phyloP scores from a whole-genome alignment of 768 basidiomycete genomes.

The Podaxis pistillaris region DNA sequence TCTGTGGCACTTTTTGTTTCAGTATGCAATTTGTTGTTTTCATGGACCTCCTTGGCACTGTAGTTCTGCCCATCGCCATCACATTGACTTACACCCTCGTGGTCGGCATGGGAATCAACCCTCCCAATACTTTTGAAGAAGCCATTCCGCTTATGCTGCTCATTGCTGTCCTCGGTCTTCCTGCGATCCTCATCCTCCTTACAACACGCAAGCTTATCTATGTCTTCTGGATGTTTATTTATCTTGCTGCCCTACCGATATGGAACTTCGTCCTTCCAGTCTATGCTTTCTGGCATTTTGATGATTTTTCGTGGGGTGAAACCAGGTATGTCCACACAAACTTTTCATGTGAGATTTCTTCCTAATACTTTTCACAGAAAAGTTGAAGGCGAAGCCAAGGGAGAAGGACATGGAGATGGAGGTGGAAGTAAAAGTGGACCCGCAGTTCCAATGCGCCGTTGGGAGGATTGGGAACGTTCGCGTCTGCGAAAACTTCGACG shows the following conservation, averaged over 20 bases:
- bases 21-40: conserved; percentile 99
- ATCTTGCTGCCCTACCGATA: conserved; percentile 87
- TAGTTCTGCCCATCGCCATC: conserved; percentile 94
- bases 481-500: conserved; percentile 87
- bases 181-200: conserved; percentile 87
- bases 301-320: conserved; percentile 99
- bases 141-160: conserved; percentile 93
- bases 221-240: conserved; percentile 97
- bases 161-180: conserved; percentile 88
- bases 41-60: conserved; percentile 91
- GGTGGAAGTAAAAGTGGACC: conserved; percentile 48
- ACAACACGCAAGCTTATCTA: conserved; percentile 95
- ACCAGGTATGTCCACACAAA: conserved; percentile 63
- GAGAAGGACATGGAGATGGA: conserved; percentile 72
- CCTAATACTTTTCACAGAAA: conserved; percentile 53
- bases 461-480: conserved; percentile 99
- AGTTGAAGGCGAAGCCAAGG: conserved; percentile 89
- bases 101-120: conserved; percentile 73
- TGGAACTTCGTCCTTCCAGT: conserved; percentile 96
- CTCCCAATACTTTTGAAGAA: conserved; percentile 84
- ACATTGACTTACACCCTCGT: conserved; percentile 86
- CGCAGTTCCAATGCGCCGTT: conserved; percentile 88
- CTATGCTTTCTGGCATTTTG: conserved; percentile 99
- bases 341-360: conserved; percentile 14
- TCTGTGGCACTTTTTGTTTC: conserved; percentile 99